These are phyloP conservation scores for Mortierella sp. DNA, from an alignment of 371 early-diverging fungal genomes.

Conservation along the genomic window DNA sequence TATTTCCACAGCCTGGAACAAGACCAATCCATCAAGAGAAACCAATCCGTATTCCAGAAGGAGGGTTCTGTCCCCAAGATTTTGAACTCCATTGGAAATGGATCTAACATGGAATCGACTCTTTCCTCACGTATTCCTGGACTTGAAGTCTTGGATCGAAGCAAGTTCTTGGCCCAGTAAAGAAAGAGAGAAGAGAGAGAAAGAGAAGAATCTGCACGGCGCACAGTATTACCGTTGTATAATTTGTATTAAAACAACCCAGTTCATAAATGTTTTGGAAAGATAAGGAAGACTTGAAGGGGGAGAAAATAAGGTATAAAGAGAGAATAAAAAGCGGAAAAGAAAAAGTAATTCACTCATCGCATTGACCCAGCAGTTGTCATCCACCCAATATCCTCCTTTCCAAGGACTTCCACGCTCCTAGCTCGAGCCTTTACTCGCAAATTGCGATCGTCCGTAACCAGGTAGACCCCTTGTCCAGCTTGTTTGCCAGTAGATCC, in stretches of 20 bases:
- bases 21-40: constrained; percentile 14
- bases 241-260: background rate
- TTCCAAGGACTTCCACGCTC: constrained; percentile 66
- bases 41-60: constrained; percentile 20
- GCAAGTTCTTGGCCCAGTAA: constrained; percentile 23
- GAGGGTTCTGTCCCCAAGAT: constrained; percentile 26
- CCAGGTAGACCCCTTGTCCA: constrained; percentile 60
- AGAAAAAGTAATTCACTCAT: constrained; percentile 7
- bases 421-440: constrained; percentile 76
- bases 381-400: constrained; percentile 50
- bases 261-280: background rate
- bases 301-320: background rate
- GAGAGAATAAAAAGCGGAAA: background rate
- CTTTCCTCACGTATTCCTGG: background rate
- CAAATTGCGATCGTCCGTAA: constrained; percentile 76
- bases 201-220: background rate
- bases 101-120: background rate
- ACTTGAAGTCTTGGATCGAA: constrained; percentile 29
- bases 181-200: background rate
- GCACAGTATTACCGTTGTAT: background rate
- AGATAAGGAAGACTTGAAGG: background rate
- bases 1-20: constrained; percentile 45
- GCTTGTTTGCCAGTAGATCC: background rate
- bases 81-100: background rate
- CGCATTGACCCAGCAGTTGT: constrained; percentile 3